Evolutionary conservation across 2,329 filamentous ascomycete species (phyloP), one percentile per base, ranked within the genome.

Genomic region (Paramyrothecium sp.): DNA sequence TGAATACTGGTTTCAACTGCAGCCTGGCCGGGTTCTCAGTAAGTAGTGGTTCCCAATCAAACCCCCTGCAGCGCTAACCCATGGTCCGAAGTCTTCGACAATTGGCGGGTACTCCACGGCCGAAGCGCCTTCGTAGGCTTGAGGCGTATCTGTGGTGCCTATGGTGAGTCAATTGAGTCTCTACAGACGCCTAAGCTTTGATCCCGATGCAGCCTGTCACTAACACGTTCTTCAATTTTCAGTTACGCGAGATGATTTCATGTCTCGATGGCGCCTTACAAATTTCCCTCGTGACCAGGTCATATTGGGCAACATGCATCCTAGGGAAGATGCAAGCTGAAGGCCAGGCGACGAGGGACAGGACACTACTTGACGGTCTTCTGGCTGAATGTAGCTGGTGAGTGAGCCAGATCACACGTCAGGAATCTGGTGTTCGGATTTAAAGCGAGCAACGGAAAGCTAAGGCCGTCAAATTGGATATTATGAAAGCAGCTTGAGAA

Each of bases 41-140:
- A 77, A 73, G 87, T 79, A 3, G 44, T 2, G 4, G n/a, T 34
- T 17, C 41, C 17, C 19, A n/a, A 23, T 19, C 19, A 44, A 17
- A 17, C n/a, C 13, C 38, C 38, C 5, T 44, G 13, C 38, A 7
- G 13, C 30, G 26, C 55, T 55, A 33, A 56, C 51, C 52, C 20
- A 34, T 19, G 2, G 21, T 17, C 7, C 41, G 12, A 64, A 90
- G 90, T 98, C 51, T 97, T 99, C 72, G 91, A 99, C 70, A 98
- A 99, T 69, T 97, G 94, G 92, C 84, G 95, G 58, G 89, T 97
- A 34, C 76, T 98, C 64, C 95, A 99, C 73, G 95, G 94, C 1
- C 81, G 95, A 65, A 87, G 87, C 54, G 85, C 85, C 0, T 99
- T 98, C 68, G 89, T 87, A 7, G 95, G 95, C 2, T 86, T 89